phyloP scores from a whole-genome alignment of 2,329 filamentous ascomycete genomes.

The Apiospora arundinis region DNA sequence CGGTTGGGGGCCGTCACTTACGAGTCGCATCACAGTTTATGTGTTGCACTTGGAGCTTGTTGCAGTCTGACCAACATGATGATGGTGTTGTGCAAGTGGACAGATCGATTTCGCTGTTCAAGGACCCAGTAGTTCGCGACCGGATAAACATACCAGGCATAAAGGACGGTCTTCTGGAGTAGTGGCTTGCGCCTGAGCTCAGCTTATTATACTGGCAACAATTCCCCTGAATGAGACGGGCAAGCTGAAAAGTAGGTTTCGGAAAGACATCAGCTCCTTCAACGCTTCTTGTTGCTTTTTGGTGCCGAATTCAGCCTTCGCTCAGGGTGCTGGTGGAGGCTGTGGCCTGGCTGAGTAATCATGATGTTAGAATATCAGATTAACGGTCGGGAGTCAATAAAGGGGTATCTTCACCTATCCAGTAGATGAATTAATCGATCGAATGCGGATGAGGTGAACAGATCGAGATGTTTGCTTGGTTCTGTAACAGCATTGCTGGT shows the following conservation, averaged over 20 bases:
- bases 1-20: neutral
- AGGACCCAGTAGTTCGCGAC: neutral
- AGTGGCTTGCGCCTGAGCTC: no score
- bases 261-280: no score
- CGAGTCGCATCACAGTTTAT: neutral
- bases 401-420: no score
- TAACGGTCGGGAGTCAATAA: no score
- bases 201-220: no score
- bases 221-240: no score
- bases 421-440: neutral
- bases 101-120: no score
- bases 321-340: neutral
- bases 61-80: neutral
- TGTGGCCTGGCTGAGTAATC: no score
- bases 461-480: neutral
- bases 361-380: no score
- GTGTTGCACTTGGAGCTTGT: neutral
- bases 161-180: no score
- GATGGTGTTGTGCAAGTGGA: neutral
- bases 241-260: neutral
- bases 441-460: neutral
- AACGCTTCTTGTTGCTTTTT: no score
- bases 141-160: no score
- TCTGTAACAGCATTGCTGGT: neutral
- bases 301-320: neutral